phyloP scores from a whole-genome alignment of 2,329 filamentous ascomycete species.

The Cladophialophora psammophila region DNA sequence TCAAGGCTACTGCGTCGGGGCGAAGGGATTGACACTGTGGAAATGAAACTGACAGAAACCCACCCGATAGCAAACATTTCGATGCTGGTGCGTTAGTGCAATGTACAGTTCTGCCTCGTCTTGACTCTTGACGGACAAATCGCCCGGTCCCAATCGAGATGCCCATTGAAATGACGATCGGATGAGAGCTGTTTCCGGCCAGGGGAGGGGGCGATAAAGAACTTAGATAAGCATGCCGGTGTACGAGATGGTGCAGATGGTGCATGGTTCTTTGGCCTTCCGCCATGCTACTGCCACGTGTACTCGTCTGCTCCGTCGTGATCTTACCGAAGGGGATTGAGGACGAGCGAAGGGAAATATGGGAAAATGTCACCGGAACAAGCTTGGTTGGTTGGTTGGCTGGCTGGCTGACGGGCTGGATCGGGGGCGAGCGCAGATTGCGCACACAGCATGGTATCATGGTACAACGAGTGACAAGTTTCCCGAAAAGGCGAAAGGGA shows the following conservation, averaged over 20 bases:
- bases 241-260: slow-evolving; percentile 13
- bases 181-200: background rate
- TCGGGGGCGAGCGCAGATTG: slow-evolving; percentile 8
- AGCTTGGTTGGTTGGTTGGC: background rate
- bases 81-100: background rate
- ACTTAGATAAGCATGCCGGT: slow-evolving; percentile 14
- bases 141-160: background rate
- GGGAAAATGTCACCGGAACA: slow-evolving; percentile 1
- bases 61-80: slow-evolving; percentile 24
- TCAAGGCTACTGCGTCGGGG: background rate
- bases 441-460: slow-evolving; percentile 8
- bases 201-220: background rate
- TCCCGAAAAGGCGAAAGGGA: slow-evolving; percentile 16
- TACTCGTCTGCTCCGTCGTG: background rate
- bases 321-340: slow-evolving; percentile 1
- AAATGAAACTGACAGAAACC: slow-evolving; percentile 14
- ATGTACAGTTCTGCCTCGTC: background rate
- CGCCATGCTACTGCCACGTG: slow-evolving; percentile 25
- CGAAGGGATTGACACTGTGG: slow-evolving; percentile 3
- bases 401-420: background rate
- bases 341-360: background rate
- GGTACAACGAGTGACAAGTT: slow-evolving; percentile 14
- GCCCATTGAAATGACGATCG: background rate
- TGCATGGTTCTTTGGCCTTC: slow-evolving; percentile 23
- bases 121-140: background rate